Base-by-base conservation (phyloP, 768 basidiomycete species). In the Auricularia cornea region DNA sequence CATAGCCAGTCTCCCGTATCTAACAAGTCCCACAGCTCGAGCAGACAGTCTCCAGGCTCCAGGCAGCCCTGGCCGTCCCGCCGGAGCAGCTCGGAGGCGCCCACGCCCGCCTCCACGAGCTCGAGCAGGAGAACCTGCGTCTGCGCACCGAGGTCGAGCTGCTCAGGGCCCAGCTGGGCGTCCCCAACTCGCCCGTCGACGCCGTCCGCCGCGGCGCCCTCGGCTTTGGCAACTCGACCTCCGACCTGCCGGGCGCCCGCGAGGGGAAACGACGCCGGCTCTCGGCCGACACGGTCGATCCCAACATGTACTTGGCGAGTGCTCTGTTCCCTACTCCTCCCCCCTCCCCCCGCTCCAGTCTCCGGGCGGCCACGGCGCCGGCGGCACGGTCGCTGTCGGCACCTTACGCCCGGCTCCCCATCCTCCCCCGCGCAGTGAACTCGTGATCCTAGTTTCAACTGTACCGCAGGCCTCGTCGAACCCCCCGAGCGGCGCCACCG, bases 261-360 rank as follows among this genome's bases (percentile, higher is more conserved):
- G 26, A 85, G 83, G 23, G 88, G 87, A 23, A 89, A 87, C 70
- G 81, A 85, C 28, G 87, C 87, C 4, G 59, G 12, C 31, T 20
- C 41, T 29, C 63, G 59, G 59, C 33, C 52, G 28, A 41, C 59
- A 40, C 26, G 33, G n/a, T 26, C 59, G 59, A 64, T 48, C 87
- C 87, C 30, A 89, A 85, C 67, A 86, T 88, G n/a, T 90, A 89
- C 80, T 92, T 90, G 87, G 89, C 84, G 85, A 89, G 90, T 89
- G 72, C 81, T 80, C 79, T 81, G 77, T 75, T 74, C 77, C 67
- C 63, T 68, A 30, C n/a, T 30, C 8, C 40, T 33, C 28, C 54
- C 35, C 59, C 57, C 40, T n/a, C 63, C 5, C 11, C 5, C 54
- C 28, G 23, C 30, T 14, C 35, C 35, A 14, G 8, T 38, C 35